Evolutionary conservation across 768 basidiomycete species (phyloP).

Genomic region (Calvatia gigantea): DNA sequence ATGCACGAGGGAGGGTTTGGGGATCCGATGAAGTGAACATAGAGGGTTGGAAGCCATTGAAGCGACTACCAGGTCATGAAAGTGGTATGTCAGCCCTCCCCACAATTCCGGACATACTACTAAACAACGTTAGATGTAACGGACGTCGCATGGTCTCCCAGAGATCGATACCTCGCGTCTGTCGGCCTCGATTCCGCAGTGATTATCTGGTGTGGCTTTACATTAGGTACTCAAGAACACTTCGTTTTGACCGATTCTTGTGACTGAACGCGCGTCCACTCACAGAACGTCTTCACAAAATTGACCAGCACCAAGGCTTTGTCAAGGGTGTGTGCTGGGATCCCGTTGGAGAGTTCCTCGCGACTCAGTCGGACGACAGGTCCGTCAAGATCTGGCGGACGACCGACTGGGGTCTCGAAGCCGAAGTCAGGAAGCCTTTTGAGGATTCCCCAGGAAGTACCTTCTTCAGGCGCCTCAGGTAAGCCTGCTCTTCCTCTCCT

Average conservation of each 20-base stretch:
- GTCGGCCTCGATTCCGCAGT: slow-evolving; percentile 91
- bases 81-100: slow-evolving; percentile 60
- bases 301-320: slow-evolving; percentile 91
- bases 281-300: slow-evolving; percentile 75
- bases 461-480: slow-evolving; percentile 91
- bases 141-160: slow-evolving; percentile 93
- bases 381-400: slow-evolving; percentile 97
- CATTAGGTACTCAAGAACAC: slow-evolving; percentile 57
- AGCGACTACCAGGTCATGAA: slow-evolving; percentile 89
- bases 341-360: slow-evolving; percentile 95
- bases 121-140: slow-evolving; percentile 68
- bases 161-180: slow-evolving; percentile 88
- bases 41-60: slow-evolving; percentile 95
- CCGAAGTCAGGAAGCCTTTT: slow-evolving; percentile 86
- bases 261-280: not conserved
- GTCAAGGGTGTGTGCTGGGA: slow-evolving; percentile 99
- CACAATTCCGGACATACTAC: not conserved
- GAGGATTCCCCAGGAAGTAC: slow-evolving; percentile 92
- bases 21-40: slow-evolving; percentile 95
- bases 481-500: slow-evolving; percentile 8
- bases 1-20: slow-evolving; percentile 84
- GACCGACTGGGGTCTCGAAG: slow-evolving; percentile 84
- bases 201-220: slow-evolving; percentile 91
- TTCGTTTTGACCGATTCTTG: not conserved
- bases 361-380: slow-evolving; percentile 96